A percentile compares a stretch with the other conserved stretches of the same genome.
Evolutionary conservation across 352 stramenopile species (phyloP).

Genomic region (Globisporangium camurandrum): DNA sequence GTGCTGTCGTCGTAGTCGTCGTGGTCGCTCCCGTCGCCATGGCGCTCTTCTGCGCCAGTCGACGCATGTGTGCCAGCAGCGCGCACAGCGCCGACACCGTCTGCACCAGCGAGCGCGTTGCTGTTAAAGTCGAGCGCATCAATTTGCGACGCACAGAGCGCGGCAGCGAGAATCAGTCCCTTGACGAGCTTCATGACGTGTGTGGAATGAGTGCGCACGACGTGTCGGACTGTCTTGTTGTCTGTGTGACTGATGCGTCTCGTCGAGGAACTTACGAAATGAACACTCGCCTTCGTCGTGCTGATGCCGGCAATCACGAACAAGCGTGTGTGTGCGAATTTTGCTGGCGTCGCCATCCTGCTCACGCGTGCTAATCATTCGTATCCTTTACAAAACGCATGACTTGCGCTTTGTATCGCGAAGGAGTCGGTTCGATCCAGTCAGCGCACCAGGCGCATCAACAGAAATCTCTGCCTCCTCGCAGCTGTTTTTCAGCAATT

Average conservation of each 20-base stretch:
- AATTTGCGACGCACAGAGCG: slow-evolving; percentile 40
- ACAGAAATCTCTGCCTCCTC: slow-evolving; percentile 3
- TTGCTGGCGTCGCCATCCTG: background rate
- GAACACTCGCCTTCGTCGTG: background rate
- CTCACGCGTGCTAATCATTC: background rate
- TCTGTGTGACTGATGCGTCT: background rate
- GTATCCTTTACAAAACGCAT: background rate
- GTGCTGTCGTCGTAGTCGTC: slow-evolving; percentile 4
- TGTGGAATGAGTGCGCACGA: background rate
- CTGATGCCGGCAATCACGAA: background rate
- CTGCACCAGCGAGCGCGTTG: slow-evolving; percentile 11
- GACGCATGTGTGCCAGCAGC: slow-evolving; percentile 8
- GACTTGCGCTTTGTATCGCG: slow-evolving; percentile 10
- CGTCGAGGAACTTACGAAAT: slow-evolving; percentile 10
- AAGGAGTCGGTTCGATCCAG: slow-evolving; percentile 11
- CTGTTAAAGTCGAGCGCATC: slow-evolving; percentile 44
- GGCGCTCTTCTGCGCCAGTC: slow-evolving; percentile 7
- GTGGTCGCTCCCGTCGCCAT: slow-evolving; percentile 1
- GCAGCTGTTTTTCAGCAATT: slow-evolving; percentile 11
- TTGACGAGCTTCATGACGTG: slow-evolving; percentile 30
- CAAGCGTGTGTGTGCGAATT: background rate
- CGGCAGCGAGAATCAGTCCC: slow-evolving; percentile 45
- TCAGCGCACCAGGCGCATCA: slow-evolving; percentile 8
- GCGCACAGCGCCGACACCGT: slow-evolving; percentile 16
- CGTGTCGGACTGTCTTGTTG: no score